These are phyloP conservation scores for Mycosphaerella arachidis DNA, from an alignment of 2,329 filamentous ascomycete species.

Conservation along the genomic window DNA sequence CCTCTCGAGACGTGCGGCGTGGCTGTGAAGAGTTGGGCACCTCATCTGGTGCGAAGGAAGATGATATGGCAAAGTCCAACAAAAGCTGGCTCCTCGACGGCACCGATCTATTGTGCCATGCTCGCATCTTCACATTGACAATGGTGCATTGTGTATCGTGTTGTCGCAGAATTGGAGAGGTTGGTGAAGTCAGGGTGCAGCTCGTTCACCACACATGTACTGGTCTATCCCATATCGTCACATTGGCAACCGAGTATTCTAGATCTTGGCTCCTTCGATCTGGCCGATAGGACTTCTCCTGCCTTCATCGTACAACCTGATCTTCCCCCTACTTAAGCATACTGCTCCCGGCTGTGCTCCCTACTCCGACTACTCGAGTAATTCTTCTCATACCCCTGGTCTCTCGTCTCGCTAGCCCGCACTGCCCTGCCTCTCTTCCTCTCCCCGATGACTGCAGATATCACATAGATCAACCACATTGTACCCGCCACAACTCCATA, in stretches of 20 bases:
- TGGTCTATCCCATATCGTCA: background rate
- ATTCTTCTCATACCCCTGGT: conserved; percentile 4
- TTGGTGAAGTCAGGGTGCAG: background rate
- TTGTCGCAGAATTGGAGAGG: background rate
- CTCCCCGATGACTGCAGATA: conserved; percentile 23
- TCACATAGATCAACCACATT: conserved; percentile 43
- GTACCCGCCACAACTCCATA: conserved; percentile 49
- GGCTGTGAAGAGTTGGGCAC: background rate
- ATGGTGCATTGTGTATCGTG: background rate
- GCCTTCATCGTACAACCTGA: background rate
- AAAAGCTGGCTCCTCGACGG: background rate
- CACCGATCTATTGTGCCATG: background rate
- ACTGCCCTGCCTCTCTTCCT: conserved; percentile 9
- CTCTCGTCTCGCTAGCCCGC: background rate
- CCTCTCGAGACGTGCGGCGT: background rate
- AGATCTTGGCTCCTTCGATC: no score
- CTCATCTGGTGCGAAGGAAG: background rate
- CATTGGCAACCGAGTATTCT: background rate
- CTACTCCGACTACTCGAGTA: conserved; percentile 6
- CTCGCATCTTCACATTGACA: background rate
- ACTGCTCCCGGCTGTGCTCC: conserved; percentile 8
- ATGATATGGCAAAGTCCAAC: no score
- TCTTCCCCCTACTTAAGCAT: conserved; percentile 2
- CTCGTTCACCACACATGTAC: background rate
- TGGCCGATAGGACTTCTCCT: no score